Percentiles rank a stretch among this genome's conserved stretches.
phyloP scores from a whole-genome alignment of 805 yeast species.

The Candida sakaeoensis region DNA sequence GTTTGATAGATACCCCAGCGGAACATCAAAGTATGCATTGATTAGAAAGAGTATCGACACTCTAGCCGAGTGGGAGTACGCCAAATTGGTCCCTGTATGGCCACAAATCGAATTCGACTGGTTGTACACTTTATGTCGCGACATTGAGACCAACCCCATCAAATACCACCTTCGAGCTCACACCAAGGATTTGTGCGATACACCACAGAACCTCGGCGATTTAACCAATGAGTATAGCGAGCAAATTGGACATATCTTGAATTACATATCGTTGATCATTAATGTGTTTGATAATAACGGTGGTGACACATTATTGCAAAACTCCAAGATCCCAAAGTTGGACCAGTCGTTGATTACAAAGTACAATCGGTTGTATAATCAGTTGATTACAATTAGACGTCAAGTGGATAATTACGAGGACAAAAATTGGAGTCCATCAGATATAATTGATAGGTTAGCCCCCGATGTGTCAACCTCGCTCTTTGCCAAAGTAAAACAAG shows the following conservation, averaged over 20 bases:
- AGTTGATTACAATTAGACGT: constrained; percentile 17
- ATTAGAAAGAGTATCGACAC: constrained; percentile 36
- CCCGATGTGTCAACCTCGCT: constrained; percentile 14
- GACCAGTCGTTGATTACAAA: constrained; percentile 20
- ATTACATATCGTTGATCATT: constrained; percentile 26
- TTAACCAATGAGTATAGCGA: constrained; percentile 19
- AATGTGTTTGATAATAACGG: constrained; percentile 28
- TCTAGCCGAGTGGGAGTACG: constrained; percentile 32
- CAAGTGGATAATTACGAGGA: constrained; percentile 28
- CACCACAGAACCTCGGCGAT: constrained; percentile 35
- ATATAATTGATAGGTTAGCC: constrained; percentile 33
- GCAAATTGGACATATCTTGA: constrained; percentile 20
- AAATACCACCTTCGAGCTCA: constrained; percentile 44
- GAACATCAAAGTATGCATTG: constrained; percentile 46
- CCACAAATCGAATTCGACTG: constrained; percentile 25
- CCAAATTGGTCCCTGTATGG: constrained; percentile 35
- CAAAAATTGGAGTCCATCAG: constrained; percentile 39
- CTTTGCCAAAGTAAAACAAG: constrained; percentile 21
- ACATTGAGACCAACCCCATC: constrained; percentile 46
- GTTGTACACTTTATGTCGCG: constrained; percentile 39
- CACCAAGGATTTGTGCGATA: constrained; percentile 27
- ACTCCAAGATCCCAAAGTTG: constrained; percentile 36
- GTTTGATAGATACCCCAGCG: constrained; percentile 48
- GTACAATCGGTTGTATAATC: constrained; percentile 19
- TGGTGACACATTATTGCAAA: constrained; percentile 31